Percentiles rank a stretch among this genome's conserved stretches.
Conservation (phyloP, 805 yeast species). For the Ascoidea asiatica region DNA sequence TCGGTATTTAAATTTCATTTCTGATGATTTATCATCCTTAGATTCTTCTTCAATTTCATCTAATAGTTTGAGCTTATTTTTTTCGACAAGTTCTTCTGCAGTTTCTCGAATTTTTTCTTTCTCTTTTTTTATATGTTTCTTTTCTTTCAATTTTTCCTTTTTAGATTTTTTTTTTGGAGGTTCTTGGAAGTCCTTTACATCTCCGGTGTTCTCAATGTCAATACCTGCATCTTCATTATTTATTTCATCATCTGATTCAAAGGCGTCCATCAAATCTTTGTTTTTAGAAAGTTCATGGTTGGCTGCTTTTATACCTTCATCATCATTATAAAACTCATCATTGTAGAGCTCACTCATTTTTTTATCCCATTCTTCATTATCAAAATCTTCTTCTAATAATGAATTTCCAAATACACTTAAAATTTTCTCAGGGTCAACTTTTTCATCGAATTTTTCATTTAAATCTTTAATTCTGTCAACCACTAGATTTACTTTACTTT, state of each 20-base stretch:
- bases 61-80: constrained; percentile 47
- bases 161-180: constrained; percentile 27
- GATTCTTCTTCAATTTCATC: constrained; percentile 58
- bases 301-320: constrained; percentile 48
- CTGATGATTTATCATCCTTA: constrained; percentile 28
- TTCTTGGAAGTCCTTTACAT: constrained; percentile 13
- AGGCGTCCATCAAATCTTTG: constrained; percentile 21
- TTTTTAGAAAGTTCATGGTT: constrained; percentile 43
- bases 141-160: constrained; percentile 43
- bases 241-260: constrained; percentile 22
- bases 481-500: constrained; percentile 62
- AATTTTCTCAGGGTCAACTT: constrained; percentile 42
- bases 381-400: constrained; percentile 77
- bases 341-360: constrained; percentile 76
- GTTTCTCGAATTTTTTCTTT: constrained; percentile 46
- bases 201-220: constrained; percentile 14
- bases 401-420: constrained; percentile 59
- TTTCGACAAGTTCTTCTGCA: constrained; percentile 71
- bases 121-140: constrained; percentile 44
- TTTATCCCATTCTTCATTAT: constrained; percentile 82
- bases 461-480: constrained; percentile 56
- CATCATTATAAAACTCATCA: constrained; percentile 65
- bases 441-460: constrained; percentile 56
- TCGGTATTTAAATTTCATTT: constrained; percentile 62
- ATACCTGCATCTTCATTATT: constrained; percentile 15